Evolutionary conservation across 1,139 yeast genomes (phyloP).

Genomic region (Diutina mesorugosa): DNA sequence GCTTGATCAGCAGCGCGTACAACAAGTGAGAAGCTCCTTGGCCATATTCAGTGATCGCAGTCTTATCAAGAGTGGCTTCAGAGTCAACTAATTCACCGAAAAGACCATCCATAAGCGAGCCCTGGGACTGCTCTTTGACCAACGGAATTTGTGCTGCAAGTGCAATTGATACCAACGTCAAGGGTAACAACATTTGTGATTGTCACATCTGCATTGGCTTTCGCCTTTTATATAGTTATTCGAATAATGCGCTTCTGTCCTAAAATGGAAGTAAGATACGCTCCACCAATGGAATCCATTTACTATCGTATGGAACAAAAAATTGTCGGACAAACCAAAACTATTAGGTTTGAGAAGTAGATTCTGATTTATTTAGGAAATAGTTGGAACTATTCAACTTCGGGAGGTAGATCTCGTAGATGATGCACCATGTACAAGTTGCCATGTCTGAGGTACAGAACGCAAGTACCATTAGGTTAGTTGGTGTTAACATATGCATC

Average conservation of each 20-base stretch:
- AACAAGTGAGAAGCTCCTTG: slow-evolving; percentile 6
- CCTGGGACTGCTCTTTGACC: background rate
- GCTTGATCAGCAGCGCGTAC: slow-evolving; percentile 13
- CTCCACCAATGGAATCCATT: background rate
- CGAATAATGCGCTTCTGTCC: background rate
- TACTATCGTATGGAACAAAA: too few relatives aligned
- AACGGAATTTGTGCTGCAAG: background rate
- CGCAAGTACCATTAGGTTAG: too few relatives aligned
- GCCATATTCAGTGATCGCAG: background rate
- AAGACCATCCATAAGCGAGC: background rate
- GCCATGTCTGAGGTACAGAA: too few relatives aligned
- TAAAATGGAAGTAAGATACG: background rate
- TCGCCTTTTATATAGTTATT: too few relatives aligned
- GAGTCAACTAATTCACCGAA: background rate
- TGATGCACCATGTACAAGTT: too few relatives aligned
- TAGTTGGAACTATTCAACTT: too few relatives aligned
- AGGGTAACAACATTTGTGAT: background rate
- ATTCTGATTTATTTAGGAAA: too few relatives aligned
- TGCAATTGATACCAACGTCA: background rate
- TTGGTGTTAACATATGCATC: too few relatives aligned
- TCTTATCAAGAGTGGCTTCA: background rate
- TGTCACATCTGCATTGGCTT: background rate
- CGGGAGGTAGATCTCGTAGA: too few relatives aligned
- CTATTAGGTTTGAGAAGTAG: too few relatives aligned
- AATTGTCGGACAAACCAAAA: too few relatives aligned